Percentiles rank a stretch among this genome's conserved stretches.
Evolutionary conservation across 1,139 yeast species (phyloP).

Genomic region (Protomyces gravidus): DNA sequence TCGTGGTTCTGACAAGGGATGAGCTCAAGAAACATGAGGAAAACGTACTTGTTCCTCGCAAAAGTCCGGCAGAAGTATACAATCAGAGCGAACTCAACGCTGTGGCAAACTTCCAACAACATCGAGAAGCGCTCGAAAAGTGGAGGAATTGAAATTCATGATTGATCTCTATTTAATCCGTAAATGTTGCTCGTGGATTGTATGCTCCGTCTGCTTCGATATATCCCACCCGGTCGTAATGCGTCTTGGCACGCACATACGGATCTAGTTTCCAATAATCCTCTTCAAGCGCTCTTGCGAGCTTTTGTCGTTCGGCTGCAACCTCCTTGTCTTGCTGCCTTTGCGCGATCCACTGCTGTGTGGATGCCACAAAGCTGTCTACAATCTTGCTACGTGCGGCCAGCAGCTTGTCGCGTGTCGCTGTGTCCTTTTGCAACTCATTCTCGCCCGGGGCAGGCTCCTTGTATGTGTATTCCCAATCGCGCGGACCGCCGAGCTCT

Average conservation of each 20-base stretch:
- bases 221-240: slow-evolving; percentile 58
- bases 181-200: slow-evolving; percentile 23
- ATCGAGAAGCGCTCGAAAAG: background rate
- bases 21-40: slow-evolving; percentile 78
- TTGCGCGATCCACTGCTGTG: slow-evolving; percentile 63
- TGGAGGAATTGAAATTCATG: background rate
- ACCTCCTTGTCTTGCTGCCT: slow-evolving; percentile 41
- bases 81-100: background rate
- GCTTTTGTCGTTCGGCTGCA: slow-evolving; percentile 46
- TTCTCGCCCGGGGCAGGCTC: slow-evolving; percentile 55
- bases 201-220: slow-evolving; percentile 26
- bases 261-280: slow-evolving; percentile 67
- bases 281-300: slow-evolving; percentile 50
- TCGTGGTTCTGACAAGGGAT: slow-evolving; percentile 81
- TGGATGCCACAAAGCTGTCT: slow-evolving; percentile 52
- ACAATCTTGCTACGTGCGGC: slow-evolving; percentile 50
- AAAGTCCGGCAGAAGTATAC: background rate
- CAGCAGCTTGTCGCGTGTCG: slow-evolving; percentile 44
- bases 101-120: background rate
- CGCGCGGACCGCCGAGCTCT: slow-evolving; percentile 64
- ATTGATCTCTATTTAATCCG: background rate
- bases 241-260: slow-evolving; percentile 62
- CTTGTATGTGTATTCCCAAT: slow-evolving; percentile 52
- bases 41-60: slow-evolving; percentile 30
- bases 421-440: slow-evolving; percentile 45